These are phyloP conservation scores for Dothistroma septosporum DNA, from an alignment of 2,329 filamentous ascomycete genomes.

Conservation along the genomic window DNA sequence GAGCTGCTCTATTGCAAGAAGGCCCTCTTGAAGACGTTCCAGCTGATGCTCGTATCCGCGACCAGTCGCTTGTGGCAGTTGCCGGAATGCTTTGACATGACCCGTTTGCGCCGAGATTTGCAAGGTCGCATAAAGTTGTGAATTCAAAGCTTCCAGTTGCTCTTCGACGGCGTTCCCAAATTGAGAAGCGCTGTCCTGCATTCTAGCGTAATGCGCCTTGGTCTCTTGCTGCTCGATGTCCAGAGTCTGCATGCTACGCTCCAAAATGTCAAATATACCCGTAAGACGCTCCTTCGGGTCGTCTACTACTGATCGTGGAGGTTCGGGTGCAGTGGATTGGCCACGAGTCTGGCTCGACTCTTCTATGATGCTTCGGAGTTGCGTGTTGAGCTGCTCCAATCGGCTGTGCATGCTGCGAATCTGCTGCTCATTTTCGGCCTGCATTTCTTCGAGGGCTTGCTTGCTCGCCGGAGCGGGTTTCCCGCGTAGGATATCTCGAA, in stretches of 20 bases:
- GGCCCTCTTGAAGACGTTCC: constrained; percentile 60
- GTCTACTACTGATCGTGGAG: constrained; percentile 13
- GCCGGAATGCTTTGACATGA: constrained; percentile 47
- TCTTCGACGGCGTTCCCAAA: constrained; percentile 30
- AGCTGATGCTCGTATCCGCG: constrained; percentile 64
- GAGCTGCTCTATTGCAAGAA: constrained; percentile 40
- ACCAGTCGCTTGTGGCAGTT: constrained; percentile 56
- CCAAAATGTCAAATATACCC: constrained; percentile 24
- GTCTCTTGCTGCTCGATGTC: constrained; percentile 28
- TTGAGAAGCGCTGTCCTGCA: constrained; percentile 25
- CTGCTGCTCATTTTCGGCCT: constrained; percentile 29
- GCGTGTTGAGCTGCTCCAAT: constrained; percentile 32
- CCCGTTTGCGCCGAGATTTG: constrained; percentile 49
- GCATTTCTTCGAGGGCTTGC: constrained; percentile 18
- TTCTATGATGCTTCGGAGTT: constrained; percentile 30
- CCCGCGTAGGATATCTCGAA: constrained; percentile 32
- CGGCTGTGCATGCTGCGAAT: constrained; percentile 30
- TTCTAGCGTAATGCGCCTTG: constrained; percentile 22
- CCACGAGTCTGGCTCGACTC: constrained; percentile 30
- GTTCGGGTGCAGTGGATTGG: constrained; percentile 22
- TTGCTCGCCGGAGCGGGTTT: constrained; percentile 20
- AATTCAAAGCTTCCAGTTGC: constrained; percentile 32
- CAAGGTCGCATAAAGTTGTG: constrained; percentile 34
- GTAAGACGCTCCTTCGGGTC: constrained; percentile 19
- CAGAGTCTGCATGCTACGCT: constrained; percentile 27